Evolutionary conservation across 768 basidiomycete species (phyloP), one percentile per base, ranked within the genome.

Genomic region (Mycena kentingensis): DNA sequence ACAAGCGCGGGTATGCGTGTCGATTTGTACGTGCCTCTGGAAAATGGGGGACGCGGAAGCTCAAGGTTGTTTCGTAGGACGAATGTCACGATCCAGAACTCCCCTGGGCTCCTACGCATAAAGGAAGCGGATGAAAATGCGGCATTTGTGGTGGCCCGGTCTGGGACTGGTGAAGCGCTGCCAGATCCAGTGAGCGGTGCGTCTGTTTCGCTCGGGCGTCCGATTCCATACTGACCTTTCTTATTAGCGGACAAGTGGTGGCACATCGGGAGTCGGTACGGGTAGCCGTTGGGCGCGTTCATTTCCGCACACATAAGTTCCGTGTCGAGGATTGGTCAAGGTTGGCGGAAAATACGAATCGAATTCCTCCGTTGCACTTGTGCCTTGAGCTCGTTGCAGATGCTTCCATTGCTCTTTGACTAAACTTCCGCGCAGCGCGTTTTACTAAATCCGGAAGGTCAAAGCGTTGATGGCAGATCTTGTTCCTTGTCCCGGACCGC

Each of bases 41-140:
- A 29, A 39, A 31, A 25, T 13, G 52, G 52, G 10, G 52, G 37
- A n/a, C 34, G 29, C 10, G 37, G 26, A 22, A 46, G 19, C 10
- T 48, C 31, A 36, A 44, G 46, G 21, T 55, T 31, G 29, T 50
- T 46, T 22, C 43, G 5, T 65, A 89, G 87, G 64, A 73, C 73
- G 65, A 90, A 85, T 75, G 58, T 80, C 55, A 78, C 82, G 45
- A 58, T 78, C 52, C 66, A 72, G 29, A 73, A 73, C 49, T 80
- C 84, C 12, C 75, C 79, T 36, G 83, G 80, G 28, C 65, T 71
- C 55, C 70, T 75, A 47, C 62, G 65, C 24, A 64, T 68, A 57
- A 67, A 66, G 43, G 81, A 83, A 62, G 68, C 67, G 6, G 55
- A 57, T 2, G 18, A 28, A 15, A 7, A 22, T 11, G 34, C 25